Evolutionary conservation across 257 asterid species (phyloP).

Genomic region (Lavandula angustifolia): DNA sequence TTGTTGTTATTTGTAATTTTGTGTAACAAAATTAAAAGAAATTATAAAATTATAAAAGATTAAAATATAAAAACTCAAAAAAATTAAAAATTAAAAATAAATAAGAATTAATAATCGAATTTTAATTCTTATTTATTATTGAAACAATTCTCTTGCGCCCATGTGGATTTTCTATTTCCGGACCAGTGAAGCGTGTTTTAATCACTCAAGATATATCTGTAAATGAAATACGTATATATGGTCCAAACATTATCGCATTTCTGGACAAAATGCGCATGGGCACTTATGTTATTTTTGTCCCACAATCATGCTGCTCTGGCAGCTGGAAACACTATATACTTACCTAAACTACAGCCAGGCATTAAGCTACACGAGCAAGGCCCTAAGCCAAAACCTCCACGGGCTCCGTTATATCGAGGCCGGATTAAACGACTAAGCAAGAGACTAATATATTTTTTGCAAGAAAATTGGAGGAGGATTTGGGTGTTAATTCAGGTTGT

Average conservation of each 20-base stretch:
- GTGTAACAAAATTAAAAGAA: too few species aligned
- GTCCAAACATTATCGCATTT: slow-evolving; percentile 38
- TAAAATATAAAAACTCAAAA: too few species aligned
- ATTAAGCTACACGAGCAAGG: slow-evolving; percentile 94
- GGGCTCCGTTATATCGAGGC: slow-evolving; percentile 68
- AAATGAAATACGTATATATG: slow-evolving; percentile 17
- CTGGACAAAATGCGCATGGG: slow-evolving; percentile 30
- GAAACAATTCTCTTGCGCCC: slow-evolving; percentile 28
- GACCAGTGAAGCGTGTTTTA: slow-evolving; percentile 54
- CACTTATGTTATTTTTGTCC: too few species aligned
- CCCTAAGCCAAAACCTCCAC: slow-evolving; percentile 88
- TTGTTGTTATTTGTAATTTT: too few species aligned
- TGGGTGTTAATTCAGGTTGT: too few species aligned
- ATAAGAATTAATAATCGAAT: too few species aligned
- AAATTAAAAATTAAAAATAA: too few species aligned
- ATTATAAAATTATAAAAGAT: too few species aligned
- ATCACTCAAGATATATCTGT: slow-evolving; percentile 46
- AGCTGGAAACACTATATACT: slow-evolving; percentile 95
- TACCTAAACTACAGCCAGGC: slow-evolving; percentile 96
- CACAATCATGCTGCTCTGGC: slow-evolving; percentile 92
- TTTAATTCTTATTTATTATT: too few species aligned
- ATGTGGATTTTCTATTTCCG: slow-evolving; percentile 46
- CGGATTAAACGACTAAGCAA: slow-evolving; percentile 57
- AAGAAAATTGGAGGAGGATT: slow-evolving; percentile 85
- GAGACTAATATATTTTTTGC: slow-evolving; percentile 49